phyloP scores from a whole-genome alignment of 83 land plant species.

The Diphasiastrum complanatum region DNA sequence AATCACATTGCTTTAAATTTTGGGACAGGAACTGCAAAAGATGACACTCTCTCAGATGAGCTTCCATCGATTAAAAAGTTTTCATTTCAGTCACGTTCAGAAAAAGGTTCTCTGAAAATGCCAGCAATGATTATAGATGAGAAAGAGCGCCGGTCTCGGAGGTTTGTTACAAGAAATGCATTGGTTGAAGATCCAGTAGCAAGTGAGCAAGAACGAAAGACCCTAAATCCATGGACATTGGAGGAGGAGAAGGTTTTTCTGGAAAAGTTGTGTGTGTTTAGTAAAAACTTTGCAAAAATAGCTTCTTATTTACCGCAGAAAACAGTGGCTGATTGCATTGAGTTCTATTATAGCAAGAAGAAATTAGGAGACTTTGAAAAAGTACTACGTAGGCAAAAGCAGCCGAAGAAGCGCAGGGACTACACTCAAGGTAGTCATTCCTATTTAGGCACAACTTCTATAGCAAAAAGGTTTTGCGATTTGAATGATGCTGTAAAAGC shows the following conservation, averaged over 20 bases:
- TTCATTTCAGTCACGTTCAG: slow-evolving; percentile 13
- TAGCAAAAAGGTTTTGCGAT: slow-evolving; percentile 31
- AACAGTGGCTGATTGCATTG: slow-evolving; percentile 44
- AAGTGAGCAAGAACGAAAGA: slow-evolving; percentile 36
- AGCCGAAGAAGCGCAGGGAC: slow-evolving; percentile 39
- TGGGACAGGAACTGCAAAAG: slow-evolving; percentile 20
- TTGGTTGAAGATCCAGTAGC: slow-evolving; percentile 40
- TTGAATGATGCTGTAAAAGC: slow-evolving; percentile 12
- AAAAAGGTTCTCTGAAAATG: slow-evolving; percentile 31
- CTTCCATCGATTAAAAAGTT: slow-evolving; percentile 15
- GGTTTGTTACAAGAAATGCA: slow-evolving; percentile 31
- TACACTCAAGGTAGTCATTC: slow-evolving; percentile 15
- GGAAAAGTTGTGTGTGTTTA: slow-evolving; percentile 30
- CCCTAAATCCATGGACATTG: slow-evolving; percentile 40
- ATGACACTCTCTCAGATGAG: slow-evolving; percentile 29
- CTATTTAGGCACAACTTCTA: slow-evolving; percentile 25
- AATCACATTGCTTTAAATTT: no score
- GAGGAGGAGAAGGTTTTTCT: slow-evolving; percentile 38
- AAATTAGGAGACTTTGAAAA: slow-evolving; percentile 39
- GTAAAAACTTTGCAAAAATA: slow-evolving; percentile 37
- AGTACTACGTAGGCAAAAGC: slow-evolving; percentile 21
- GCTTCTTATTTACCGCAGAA: slow-evolving; percentile 37
- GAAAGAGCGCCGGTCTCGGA: slow-evolving; percentile 20
- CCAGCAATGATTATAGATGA: slow-evolving; percentile 38
- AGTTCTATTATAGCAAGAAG: slow-evolving; percentile 40